phyloP scores from a whole-genome alignment of 768 basidiomycete genomes.

The Tricholoma terreum region DNA sequence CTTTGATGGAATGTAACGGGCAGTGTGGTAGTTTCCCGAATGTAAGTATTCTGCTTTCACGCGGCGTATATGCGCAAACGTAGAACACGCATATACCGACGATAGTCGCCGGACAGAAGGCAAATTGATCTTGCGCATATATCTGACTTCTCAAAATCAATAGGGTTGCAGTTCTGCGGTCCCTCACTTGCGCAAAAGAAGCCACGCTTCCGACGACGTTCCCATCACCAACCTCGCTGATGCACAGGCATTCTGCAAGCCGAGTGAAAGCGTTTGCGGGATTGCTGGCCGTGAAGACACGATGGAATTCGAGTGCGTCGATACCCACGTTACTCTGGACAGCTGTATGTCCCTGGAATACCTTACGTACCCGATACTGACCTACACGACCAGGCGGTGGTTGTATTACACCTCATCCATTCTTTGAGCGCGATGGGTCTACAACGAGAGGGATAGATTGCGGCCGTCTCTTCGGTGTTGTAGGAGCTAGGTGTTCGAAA shows the following conservation, averaged over 20 bases:
- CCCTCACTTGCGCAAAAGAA: slow-evolving; percentile 20
- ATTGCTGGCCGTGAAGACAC: slow-evolving; percentile 28
- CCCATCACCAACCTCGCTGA: slow-evolving; percentile 26
- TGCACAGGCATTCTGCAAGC: slow-evolving; percentile 27
- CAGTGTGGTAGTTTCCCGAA: slow-evolving; percentile 31
- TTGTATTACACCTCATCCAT: slow-evolving; percentile 36
- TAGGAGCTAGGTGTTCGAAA: slow-evolving; percentile 21
- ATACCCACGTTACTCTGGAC: slow-evolving; percentile 31
- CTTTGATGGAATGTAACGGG: slow-evolving; percentile 38
- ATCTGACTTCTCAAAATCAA: background rate
- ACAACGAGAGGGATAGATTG: slow-evolving; percentile 26
- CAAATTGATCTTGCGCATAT: background rate
- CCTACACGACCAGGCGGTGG: slow-evolving; percentile 33
- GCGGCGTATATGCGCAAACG: background rate
- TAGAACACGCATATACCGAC: background rate
- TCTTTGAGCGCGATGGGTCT: slow-evolving; percentile 16
- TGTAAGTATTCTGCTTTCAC: slow-evolving; percentile 20
- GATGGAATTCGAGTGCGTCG: slow-evolving; percentile 37
- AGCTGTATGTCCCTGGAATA: slow-evolving; percentile 32
- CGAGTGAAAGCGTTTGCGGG: slow-evolving; percentile 35
- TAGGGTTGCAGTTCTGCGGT: slow-evolving; percentile 41
- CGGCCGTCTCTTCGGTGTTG: slow-evolving; percentile 23
- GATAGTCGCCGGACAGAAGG: background rate
- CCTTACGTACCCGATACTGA: background rate
- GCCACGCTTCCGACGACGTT: slow-evolving; percentile 2